A percentile compares a stretch with the other conserved stretches of the same genome.
Evolutionary conservation across 2,329 filamentous ascomycete species (phyloP).

Genomic region (Xylaria digitata): DNA sequence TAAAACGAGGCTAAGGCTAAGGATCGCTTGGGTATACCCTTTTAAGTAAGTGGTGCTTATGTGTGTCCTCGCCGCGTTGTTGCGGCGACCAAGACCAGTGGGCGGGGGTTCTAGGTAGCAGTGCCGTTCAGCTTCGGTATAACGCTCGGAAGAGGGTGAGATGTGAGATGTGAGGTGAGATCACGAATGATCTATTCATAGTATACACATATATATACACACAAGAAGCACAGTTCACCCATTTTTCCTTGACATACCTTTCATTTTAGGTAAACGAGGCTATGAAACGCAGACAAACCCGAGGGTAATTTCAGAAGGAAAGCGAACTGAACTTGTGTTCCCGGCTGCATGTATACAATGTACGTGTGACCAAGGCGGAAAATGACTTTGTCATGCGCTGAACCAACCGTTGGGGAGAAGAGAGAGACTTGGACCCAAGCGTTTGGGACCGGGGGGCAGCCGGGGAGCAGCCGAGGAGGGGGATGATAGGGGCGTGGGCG

Average conservation of each 20-base stretch:
- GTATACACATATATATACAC: background rate
- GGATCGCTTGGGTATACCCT: constrained; percentile 26
- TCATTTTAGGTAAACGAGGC: background rate
- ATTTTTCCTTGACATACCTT: background rate
- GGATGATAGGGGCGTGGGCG: too few relatives aligned
- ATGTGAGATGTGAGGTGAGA: background rate
- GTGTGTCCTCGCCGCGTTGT: background rate
- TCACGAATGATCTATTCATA: constrained; percentile 7
- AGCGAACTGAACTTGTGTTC: constrained; percentile 2
- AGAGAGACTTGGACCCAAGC: constrained; percentile 23
- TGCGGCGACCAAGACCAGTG: constrained; percentile 9
- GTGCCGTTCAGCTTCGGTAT: constrained; percentile 25
- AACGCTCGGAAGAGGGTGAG: background rate
- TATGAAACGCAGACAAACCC: background rate
- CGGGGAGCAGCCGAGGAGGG: constrained; percentile 19
- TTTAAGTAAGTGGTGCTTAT: constrained; percentile 19
- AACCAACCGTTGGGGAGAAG: constrained; percentile 22
- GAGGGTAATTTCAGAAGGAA: constrained; percentile 14
- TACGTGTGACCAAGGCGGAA: constrained; percentile 4
- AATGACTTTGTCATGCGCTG: constrained; percentile 26
- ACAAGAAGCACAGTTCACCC: background rate
- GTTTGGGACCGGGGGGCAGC: constrained; percentile 23
- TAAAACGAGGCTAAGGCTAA: background rate
- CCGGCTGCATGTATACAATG: constrained; percentile 4
- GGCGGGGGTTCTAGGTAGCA: constrained; percentile 7